Evolutionary conservation across 2,329 filamentous ascomycete genomes (phyloP).

Genomic region (Alternaria burnsii): DNA sequence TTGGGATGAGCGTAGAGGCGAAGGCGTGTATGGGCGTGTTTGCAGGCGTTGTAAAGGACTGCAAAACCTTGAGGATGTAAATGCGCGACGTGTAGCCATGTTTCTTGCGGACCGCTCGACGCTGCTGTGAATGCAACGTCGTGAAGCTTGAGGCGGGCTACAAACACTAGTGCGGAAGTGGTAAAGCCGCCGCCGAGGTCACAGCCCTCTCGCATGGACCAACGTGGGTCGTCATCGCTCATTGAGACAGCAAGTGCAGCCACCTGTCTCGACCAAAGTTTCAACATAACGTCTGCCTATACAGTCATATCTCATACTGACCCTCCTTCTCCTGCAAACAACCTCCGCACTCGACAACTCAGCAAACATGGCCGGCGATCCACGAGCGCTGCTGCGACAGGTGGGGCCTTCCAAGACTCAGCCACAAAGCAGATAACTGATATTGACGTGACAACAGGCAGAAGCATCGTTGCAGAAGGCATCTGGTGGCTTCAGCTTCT

Average conservation of each 20-base stretch:
- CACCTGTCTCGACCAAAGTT: constrained; percentile 44
- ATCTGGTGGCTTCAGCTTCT: constrained; percentile 84
- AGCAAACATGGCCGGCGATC: constrained; percentile 49
- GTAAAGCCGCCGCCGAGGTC: constrained; percentile 31
- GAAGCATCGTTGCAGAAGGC: constrained; percentile 82
- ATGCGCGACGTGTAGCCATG: constrained; percentile 26
- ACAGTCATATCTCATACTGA: constrained; percentile 9
- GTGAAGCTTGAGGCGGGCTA: constrained; percentile 27
- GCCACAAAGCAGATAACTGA: constrained; percentile 41
- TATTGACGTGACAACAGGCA: constrained; percentile 67
- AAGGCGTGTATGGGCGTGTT: constrained; percentile 15
- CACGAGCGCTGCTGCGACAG: constrained; percentile 49
- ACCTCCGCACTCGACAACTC: constrained; percentile 5
- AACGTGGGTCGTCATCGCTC: constrained; percentile 41
- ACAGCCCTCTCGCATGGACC: constrained; percentile 39
- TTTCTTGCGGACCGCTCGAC: constrained; percentile 7
- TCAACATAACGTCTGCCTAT: constrained; percentile 18
- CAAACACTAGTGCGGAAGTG: constrained; percentile 24
- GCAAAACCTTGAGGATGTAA: constrained; percentile 12
- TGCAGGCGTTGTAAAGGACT: constrained; percentile 11
- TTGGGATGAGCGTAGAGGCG: background rate
- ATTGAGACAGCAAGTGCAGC: constrained; percentile 41
- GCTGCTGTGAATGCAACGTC: constrained; percentile 26
- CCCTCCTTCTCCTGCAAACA: background rate
- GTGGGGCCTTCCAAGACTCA: constrained; percentile 44